phyloP scores from a whole-genome alignment of 495 filamentous ascomycete genomes.

The Daldinia grandis region DNA sequence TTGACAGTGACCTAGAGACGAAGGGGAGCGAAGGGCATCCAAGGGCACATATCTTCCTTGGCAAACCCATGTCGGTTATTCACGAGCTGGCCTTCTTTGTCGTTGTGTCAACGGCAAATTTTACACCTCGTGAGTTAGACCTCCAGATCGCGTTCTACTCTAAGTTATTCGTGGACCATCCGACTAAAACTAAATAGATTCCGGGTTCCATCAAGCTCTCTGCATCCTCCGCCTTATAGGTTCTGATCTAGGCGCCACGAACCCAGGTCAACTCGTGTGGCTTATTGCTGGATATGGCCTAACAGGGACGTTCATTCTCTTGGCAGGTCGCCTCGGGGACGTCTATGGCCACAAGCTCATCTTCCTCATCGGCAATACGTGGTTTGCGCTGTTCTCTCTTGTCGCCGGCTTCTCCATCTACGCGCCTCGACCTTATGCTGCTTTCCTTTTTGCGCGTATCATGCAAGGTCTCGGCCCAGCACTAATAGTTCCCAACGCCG shows the following conservation, averaged over 20 bases:
- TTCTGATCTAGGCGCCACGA: constrained; percentile 50
- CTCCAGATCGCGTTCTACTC: not conserved
- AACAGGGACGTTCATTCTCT: constrained; percentile 76
- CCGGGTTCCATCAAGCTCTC: constrained; percentile 46
- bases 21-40: constrained; percentile 25
- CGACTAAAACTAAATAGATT: constrained; percentile 31
- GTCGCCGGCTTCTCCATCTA: constrained; percentile 63
- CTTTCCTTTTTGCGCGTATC: constrained; percentile 67
- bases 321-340: constrained; percentile 72
- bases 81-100: constrained; percentile 44
- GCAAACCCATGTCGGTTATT: constrained; percentile 39
- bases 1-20: constrained; percentile 39
- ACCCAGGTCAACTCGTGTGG: constrained; percentile 59
- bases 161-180: not conserved
- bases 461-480: constrained; percentile 71
- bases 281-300: constrained; percentile 63
- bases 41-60: constrained; percentile 40
- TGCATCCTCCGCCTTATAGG: constrained; percentile 54
- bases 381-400: constrained; percentile 71
- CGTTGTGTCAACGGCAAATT: constrained; percentile 45
- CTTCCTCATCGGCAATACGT: constrained; percentile 69
- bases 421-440: constrained; percentile 49
- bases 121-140: constrained; percentile 43
- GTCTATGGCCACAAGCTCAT: constrained; percentile 71
- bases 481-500: constrained; percentile 67